These are phyloP conservation scores for Phialemoniopsis sp. DNA, from an alignment of 2,329 filamentous ascomycete genomes.

Conservation along the genomic window DNA sequence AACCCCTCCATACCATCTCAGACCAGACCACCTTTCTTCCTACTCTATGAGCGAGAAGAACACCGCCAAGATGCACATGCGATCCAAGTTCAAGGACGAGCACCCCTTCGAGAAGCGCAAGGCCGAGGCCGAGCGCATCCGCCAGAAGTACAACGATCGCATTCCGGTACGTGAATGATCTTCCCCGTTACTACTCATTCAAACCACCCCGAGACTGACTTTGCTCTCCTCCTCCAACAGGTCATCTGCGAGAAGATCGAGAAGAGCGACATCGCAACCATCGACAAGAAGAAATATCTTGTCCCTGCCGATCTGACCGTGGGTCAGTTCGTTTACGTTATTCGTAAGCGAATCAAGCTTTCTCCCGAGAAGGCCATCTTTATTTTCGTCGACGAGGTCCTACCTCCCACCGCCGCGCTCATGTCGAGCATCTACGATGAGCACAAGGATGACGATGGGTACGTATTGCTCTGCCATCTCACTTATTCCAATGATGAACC, in stretches of 20 bases:
- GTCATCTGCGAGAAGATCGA: slow-evolving; percentile 99
- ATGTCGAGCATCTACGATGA: slow-evolving; percentile 99
- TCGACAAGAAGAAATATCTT: slow-evolving; percentile 99
- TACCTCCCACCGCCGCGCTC: slow-evolving; percentile 91
- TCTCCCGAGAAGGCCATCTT: slow-evolving; percentile 99
- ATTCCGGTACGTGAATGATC: neutral
- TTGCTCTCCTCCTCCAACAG: slow-evolving; percentile 37
- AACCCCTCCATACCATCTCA: too few species aligned
- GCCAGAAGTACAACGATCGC: slow-evolving; percentile 62
- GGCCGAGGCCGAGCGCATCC: slow-evolving; percentile 98
- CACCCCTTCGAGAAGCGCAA: slow-evolving; percentile 99
- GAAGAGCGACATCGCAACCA: slow-evolving; percentile 98
- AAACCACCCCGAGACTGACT: slow-evolving; percentile 13
- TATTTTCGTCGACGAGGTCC: slow-evolving; percentile 98
- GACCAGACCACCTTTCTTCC: neutral
- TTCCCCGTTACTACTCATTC: neutral
- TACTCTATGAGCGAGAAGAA: neutral
- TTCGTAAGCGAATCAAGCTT: slow-evolving; percentile 99
- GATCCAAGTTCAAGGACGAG: slow-evolving; percentile 99
- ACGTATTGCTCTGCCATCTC: slow-evolving; percentile 19
- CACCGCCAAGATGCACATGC: slow-evolving; percentile 50
- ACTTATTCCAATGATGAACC: too few species aligned
- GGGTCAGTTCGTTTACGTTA: slow-evolving; percentile 98
- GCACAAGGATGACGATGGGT: slow-evolving; percentile 83
- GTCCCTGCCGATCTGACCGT: slow-evolving; percentile 97